These are phyloP conservation scores for Sordariomycetes sp. DNA, from an alignment of 2,329 filamentous ascomycete genomes.

Conservation along the genomic window DNA sequence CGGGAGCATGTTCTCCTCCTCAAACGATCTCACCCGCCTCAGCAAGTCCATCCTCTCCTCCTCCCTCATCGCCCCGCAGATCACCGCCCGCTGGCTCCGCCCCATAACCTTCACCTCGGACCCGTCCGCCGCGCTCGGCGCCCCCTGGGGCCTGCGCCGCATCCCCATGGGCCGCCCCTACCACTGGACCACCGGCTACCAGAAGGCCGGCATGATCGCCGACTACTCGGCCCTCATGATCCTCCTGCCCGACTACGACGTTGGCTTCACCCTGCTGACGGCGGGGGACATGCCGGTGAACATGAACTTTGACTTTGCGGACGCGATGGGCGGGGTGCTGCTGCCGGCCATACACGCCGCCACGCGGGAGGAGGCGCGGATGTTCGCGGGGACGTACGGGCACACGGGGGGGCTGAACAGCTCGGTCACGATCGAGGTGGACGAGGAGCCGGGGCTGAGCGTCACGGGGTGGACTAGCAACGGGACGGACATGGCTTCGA, in stretches of 20 bases:
- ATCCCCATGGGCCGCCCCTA: conserved; percentile 6
- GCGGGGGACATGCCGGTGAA: conserved; percentile 5
- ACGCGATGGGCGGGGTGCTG: not conserved
- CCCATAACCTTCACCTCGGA: conserved; percentile 20
- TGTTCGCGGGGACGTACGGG: conserved; percentile 1
- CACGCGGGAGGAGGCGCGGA: not conserved
- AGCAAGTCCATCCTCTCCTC: conserved; percentile 24
- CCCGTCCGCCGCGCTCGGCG: conserved; percentile 20
- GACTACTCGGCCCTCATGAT: conserved; percentile 6
- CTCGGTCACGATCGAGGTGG: not conserved
- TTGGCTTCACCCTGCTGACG: conserved; percentile 5
- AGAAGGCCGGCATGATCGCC: conserved; percentile 6
- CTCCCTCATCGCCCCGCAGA: conserved; percentile 16
- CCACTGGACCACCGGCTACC: conserved; percentile 5
- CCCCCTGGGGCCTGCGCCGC: conserved; percentile 29
- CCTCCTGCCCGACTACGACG: conserved; percentile 5
- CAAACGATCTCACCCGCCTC: conserved; percentile 20
- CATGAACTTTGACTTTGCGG: conserved; percentile 7
- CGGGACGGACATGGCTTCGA: conserved; percentile 3
- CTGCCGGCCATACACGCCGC: conserved; percentile 3
- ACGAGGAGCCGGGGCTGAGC: conserved; percentile 1
- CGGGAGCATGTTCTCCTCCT: conserved; percentile 18
- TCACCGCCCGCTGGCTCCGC: conserved; percentile 27
- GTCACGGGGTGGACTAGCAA: conserved; percentile 4
- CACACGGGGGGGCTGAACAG: not conserved